Percentiles rank a stretch among this genome's conserved stretches.
Conservation (phyloP, 768 basidiomycete species). For the Tulasnella sp. region DNA sequence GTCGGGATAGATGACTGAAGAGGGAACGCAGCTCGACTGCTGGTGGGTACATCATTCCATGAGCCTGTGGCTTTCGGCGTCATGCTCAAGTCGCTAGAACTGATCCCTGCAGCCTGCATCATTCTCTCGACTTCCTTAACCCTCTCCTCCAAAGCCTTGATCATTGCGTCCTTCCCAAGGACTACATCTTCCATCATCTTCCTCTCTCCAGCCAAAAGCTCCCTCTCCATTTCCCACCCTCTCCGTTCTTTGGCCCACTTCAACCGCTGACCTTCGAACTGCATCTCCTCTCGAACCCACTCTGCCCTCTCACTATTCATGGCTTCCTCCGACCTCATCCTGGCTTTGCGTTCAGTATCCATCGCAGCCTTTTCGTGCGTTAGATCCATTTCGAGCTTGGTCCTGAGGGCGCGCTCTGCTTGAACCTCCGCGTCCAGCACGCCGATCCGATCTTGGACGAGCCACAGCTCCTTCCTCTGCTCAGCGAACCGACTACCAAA, state of each 20-base stretch:
- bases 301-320: slow-evolving; percentile 6
- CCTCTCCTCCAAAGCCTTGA: slow-evolving; percentile 30
- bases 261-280: neutral
- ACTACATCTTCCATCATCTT: slow-evolving; percentile 43
- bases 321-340: neutral
- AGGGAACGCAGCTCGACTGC: neutral
- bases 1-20: neutral
- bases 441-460: slow-evolving; percentile 4
- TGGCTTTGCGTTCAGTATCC: neutral
- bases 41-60: neutral
- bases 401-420: neutral
- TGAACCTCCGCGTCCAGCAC: neutral
- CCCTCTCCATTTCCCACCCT: slow-evolving; percentile 28
- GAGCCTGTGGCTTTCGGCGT: neutral
- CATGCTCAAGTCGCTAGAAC: neutral
- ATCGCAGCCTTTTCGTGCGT: neutral
- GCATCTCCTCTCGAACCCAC: slow-evolving; percentile 1
- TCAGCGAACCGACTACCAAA: slow-evolving; percentile 60
- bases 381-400: slow-evolving; percentile 6
- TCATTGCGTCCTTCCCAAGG: slow-evolving; percentile 39
- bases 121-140: slow-evolving; percentile 23
- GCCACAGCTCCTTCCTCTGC: slow-evolving; percentile 74
- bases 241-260: slow-evolving; percentile 8
- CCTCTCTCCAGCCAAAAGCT: slow-evolving; percentile 27
- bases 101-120: neutral